These are phyloP conservation scores for Nicotiana obtusifolia DNA, from an alignment of 257 asterid genomes.

Conservation along the genomic window DNA sequence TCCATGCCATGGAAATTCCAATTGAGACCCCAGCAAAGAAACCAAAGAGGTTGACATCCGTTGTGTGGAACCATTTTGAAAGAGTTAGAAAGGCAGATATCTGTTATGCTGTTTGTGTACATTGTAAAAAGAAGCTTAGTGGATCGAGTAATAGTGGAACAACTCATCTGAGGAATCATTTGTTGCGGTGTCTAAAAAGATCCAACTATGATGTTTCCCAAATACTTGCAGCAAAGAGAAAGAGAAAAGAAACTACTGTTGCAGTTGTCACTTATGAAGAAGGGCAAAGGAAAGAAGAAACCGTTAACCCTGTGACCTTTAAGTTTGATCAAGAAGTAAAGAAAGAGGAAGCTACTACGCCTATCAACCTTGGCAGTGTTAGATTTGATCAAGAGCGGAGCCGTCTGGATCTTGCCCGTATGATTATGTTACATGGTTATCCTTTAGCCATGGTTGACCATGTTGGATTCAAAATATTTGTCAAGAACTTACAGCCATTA, in stretches of 20 bases:
- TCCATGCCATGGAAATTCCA: slow-evolving; percentile 60
- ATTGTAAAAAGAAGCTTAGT: slow-evolving; percentile 92
- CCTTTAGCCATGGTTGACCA: slow-evolving; percentile 88
- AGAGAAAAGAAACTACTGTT: slow-evolving; percentile 57
- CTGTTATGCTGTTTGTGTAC: slow-evolving; percentile 88
- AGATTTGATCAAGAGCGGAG: slow-evolving; percentile 87
- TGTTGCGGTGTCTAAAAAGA: slow-evolving; percentile 85
- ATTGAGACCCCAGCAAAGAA: slow-evolving; percentile 73
- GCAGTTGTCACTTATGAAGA: slow-evolving; percentile 51
- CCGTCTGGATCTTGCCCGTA: slow-evolving; percentile 82
- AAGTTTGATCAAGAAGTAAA: slow-evolving; percentile 58
- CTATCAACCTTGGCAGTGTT: slow-evolving; percentile 59
- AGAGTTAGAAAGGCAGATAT: slow-evolving; percentile 79
- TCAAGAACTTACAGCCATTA: slow-evolving; percentile 84
- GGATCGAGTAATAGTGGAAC: slow-evolving; percentile 99
- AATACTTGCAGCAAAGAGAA: slow-evolving; percentile 77
- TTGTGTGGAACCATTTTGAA: slow-evolving; percentile 96
- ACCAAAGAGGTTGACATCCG: slow-evolving; percentile 87
- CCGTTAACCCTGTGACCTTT: slow-evolving; percentile 50
- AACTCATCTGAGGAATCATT: slow-evolving; percentile 89
- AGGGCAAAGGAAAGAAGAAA: slow-evolving; percentile 60
- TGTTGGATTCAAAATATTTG: slow-evolving; percentile 75
- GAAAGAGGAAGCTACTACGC: slow-evolving; percentile 52
- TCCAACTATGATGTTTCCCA: slow-evolving; percentile 89
- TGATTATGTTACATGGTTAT: slow-evolving; percentile 96